A percentile compares a stretch with the other conserved stretches of the same genome.
Evolutionary conservation across 2,329 filamentous ascomycete species (phyloP).

Genomic region (Claviceps sp.): DNA sequence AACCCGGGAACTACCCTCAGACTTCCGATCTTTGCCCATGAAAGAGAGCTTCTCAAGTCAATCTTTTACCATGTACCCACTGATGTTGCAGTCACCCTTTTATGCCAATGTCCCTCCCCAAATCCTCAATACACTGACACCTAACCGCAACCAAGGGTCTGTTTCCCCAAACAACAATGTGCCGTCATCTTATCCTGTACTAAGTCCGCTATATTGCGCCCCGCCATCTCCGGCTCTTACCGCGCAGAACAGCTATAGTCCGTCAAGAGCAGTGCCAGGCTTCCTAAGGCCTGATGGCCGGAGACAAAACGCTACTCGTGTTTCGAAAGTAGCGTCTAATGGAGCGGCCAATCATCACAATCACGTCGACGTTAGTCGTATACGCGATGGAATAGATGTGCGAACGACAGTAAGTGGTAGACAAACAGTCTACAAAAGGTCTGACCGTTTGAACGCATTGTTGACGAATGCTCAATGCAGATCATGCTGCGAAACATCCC

Average conservation of each 20-base stretch:
- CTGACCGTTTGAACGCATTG: background rate
- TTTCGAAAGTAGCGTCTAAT: conserved; percentile 32
- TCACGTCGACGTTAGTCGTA: conserved; percentile 46
- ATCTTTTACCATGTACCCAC: conserved; percentile 19
- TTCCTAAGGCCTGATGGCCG: conserved; percentile 26
- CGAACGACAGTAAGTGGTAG: conserved; percentile 55
- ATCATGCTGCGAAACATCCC: conserved; percentile 95
- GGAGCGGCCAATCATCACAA: conserved; percentile 42
- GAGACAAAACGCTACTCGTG: conserved; percentile 35
- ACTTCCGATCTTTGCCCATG: conserved; percentile 3
- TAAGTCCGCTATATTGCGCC: conserved; percentile 17
- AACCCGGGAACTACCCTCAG: conserved; percentile 1
- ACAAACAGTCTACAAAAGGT: no score
- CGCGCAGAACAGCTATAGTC: conserved; percentile 24
- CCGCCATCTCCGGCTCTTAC: conserved; percentile 22
- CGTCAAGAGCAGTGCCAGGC: conserved; percentile 22
- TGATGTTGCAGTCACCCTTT: conserved; percentile 20
- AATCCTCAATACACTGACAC: conserved; percentile 15
- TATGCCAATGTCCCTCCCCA: conserved; percentile 16
- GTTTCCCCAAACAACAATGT: conserved; percentile 16
- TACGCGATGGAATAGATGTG: conserved; percentile 54
- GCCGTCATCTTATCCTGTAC: conserved; percentile 18
- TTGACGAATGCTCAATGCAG: conserved; percentile 25
- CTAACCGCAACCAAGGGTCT: conserved; percentile 7
- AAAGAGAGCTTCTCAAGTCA: conserved; percentile 12